phyloP scores from a whole-genome alignment of 352 stramenopile genomes.

The Phytophthora sansomeana region DNA sequence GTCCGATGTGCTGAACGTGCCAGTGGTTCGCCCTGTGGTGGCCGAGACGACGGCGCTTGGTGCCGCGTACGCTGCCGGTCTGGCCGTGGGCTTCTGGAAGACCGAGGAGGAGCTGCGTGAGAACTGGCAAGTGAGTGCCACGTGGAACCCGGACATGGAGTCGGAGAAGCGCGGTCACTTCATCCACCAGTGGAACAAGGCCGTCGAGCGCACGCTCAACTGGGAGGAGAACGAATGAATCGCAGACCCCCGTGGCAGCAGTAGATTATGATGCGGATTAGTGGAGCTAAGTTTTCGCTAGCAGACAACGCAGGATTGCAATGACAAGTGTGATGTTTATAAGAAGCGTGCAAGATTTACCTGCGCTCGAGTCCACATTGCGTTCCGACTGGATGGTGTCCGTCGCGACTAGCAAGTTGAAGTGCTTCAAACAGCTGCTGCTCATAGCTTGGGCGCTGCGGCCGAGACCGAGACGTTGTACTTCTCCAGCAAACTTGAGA shows the following conservation, averaged over 20 bases:
- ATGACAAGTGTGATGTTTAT: slow-evolving; percentile 34
- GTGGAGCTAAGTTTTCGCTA: slow-evolving; percentile 15
- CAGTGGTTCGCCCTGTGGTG: slow-evolving; percentile 94
- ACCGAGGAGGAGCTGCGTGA: slow-evolving; percentile 85
- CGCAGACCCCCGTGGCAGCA: slow-evolving; percentile 14
- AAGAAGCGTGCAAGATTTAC: background rate
- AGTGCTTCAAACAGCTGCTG: slow-evolving; percentile 13
- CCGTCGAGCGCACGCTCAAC: slow-evolving; percentile 84
- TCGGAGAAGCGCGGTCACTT: slow-evolving; percentile 58
- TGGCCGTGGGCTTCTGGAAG: slow-evolving; percentile 97
- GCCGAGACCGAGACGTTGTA: slow-evolving; percentile 70
- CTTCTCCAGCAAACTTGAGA: slow-evolving; percentile 66
- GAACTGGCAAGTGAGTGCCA: slow-evolving; percentile 82
- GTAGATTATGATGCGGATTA: slow-evolving; percentile 36
- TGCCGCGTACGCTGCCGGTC: slow-evolving; percentile 96
- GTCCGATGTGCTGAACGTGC: slow-evolving; percentile 95
- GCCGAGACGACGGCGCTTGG: slow-evolving; percentile 98
- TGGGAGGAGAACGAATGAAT: slow-evolving; percentile 73
- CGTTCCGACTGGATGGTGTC: background rate
- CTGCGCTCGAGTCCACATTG: background rate
- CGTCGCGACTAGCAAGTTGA: slow-evolving; percentile 26
- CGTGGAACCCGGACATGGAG: slow-evolving; percentile 82
- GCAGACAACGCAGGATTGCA: slow-evolving; percentile 16
- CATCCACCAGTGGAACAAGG: slow-evolving; percentile 85
- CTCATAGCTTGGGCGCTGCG: slow-evolving; percentile 16